Conservation (phyloP, 2,329 filamentous ascomycete species). For the Fusarium domesticum region DNA sequence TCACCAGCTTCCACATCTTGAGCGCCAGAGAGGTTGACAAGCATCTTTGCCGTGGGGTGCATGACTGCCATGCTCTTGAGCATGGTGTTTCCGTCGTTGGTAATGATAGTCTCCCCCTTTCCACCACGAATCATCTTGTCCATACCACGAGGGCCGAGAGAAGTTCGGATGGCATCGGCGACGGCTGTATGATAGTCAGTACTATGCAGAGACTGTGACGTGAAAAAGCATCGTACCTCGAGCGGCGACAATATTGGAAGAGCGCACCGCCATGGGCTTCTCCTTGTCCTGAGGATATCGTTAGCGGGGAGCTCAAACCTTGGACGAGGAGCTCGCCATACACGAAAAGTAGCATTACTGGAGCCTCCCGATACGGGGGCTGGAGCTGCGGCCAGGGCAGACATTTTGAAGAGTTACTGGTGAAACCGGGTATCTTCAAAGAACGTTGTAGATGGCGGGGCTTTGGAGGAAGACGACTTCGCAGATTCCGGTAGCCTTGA, state of each 20-base stretch:
- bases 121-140: constrained; percentile 99
- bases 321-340: constrained; percentile 37
- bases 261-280: constrained; percentile 96
- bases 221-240: constrained; percentile 61
- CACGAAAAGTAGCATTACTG: constrained; percentile 56
- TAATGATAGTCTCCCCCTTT: constrained; percentile 97
- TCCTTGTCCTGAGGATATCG: constrained; percentile 68
- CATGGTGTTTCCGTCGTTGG: constrained; percentile 99
- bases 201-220: constrained; percentile 1
- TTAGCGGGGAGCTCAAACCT: constrained; percentile 41
- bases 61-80: constrained; percentile 98
- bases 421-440: constrained; percentile 26
- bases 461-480: constrained; percentile 32
- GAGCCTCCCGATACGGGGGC: constrained; percentile 36
- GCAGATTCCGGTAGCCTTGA: constrained; percentile 33
- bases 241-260: constrained; percentile 94
- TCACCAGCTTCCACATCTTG: constrained; percentile 99
- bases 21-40: constrained; percentile 93
- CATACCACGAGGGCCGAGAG: constrained; percentile 94
- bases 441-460: constrained; percentile 31
- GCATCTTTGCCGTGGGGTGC: constrained; percentile 99
- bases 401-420: constrained; percentile 38
- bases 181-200: constrained; percentile 61
- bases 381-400: constrained; percentile 39
- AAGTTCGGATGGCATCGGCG: constrained; percentile 95